Conservation (phyloP, 768 basidiomycete genomes). For the Mycena venus region DNA sequence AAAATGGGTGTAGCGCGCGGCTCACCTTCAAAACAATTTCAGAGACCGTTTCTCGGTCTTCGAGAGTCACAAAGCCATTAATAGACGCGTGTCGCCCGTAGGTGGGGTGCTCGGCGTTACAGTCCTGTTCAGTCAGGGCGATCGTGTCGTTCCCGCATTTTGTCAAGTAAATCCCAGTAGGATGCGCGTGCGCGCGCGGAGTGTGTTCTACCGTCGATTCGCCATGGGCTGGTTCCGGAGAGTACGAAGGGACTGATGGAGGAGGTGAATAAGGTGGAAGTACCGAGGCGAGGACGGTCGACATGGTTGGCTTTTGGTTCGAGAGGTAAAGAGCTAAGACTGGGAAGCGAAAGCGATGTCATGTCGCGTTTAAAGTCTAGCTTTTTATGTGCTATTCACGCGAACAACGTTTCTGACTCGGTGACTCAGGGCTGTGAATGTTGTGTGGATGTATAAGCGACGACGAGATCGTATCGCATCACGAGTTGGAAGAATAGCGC, state of each 20-base stretch:
- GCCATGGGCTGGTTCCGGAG: constrained; percentile 62
- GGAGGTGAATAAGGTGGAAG: constrained; percentile 71
- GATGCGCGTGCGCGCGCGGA: constrained; percentile 41
- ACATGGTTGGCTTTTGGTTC: neutral
- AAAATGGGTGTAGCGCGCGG: neutral
- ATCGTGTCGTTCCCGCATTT: constrained; percentile 55
- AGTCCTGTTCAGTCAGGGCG: constrained; percentile 62
- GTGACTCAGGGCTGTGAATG: neutral
- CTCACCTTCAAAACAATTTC: constrained; percentile 62
- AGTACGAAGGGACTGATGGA: constrained; percentile 69
- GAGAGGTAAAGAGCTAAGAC: neutral
- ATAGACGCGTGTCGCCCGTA: constrained; percentile 61
- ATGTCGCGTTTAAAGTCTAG: neutral
- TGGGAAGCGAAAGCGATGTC: neutral
- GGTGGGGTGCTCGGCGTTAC: constrained; percentile 49
- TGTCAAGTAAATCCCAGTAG: constrained; percentile 56
- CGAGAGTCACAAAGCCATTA: constrained; percentile 58
- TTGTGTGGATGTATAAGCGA: constrained; percentile 14
- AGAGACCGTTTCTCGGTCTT: constrained; percentile 51
- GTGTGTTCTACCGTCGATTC: constrained; percentile 69
- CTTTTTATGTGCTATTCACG: constrained; percentile 21
- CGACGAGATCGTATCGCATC: neutral
- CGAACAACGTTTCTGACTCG: constrained; percentile 14
- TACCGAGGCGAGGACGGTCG: constrained; percentile 2
- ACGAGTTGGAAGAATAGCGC: neutral